Base-by-base conservation (phyloP, 2,329 filamentous ascomycete species). In the Clarireedia paspali region DNA sequence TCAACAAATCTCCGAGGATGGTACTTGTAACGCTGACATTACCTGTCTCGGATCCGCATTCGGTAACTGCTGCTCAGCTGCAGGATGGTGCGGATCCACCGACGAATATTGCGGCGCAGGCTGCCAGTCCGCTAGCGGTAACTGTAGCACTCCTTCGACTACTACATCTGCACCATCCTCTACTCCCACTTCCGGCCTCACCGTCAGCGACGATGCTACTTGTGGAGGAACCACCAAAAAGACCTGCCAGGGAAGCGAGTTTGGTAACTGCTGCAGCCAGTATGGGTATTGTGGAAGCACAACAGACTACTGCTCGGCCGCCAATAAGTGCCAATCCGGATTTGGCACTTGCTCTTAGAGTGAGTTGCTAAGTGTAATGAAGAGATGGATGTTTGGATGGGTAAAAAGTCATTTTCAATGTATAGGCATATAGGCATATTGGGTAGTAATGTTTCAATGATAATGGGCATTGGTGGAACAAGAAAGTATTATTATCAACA, bases 101-200 rank as follows among this genome's bases (percentile, higher is more conserved):
- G 24, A 56, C 5, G 64, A 60, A 23, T 67, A 70, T 49, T 70
- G 68, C 55, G 66, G 67, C 14, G 57, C 59, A 6, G 67, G 67
- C 1, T 70, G 68, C 47, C 60, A 68, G 49, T 36, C 60, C 6
- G 55, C 42, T 12, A 56, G 50, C 23, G 60, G 59, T 10, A 59
- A 44, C 4, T 61, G 61, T 30, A 45, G 38, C 6, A 30, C 52
- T 26, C 52, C 57, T 10, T 30, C 17, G 10, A 47, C 54, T 30
- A 36, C 47, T 6, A 45, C 48, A 24, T 36, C 36, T 24, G 42
- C 47, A 40, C 27, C 48, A 27, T 15, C 14, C 5, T 24, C 48
- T 14, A 24, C 23, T 30, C 23, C 48, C 1, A 45, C 47, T n/a
- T 46, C 39, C 15, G 46, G 44, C 26, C 38, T 46, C 40, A 55